Evolutionary conservation across 2,329 filamentous ascomycete species (phyloP).

Genomic region (Aureobasidium sp.): DNA sequence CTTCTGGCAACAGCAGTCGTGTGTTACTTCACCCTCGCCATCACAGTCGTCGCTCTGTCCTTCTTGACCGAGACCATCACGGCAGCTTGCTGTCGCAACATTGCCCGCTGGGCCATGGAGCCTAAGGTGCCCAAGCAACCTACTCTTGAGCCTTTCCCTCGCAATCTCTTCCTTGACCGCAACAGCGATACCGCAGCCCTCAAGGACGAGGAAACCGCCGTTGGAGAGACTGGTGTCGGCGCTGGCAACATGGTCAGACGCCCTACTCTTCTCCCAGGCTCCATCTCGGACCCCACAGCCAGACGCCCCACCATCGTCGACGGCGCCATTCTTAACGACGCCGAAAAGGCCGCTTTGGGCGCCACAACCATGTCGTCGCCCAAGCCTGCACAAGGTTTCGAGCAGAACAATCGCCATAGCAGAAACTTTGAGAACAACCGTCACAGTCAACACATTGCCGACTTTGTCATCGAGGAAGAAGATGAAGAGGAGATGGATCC

Average conservation of each 20-base stretch:
- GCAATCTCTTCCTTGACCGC: slow-evolving; percentile 20
- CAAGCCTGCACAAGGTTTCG: not conserved
- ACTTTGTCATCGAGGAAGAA: slow-evolving; percentile 4
- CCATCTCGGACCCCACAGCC: not conserved
- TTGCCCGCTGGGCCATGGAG: slow-evolving; percentile 24
- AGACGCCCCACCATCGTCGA: slow-evolving; percentile 3
- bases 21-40: slow-evolving; percentile 27
- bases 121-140: slow-evolving; percentile 21
- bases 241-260: not conserved
- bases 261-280: not conserved
- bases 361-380: not conserved
- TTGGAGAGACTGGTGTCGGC: not conserved
- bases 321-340: slow-evolving; percentile 3
- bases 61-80: slow-evolving; percentile 12
- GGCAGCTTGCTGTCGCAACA: slow-evolving; percentile 17
- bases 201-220: not conserved
- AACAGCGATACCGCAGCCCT: not conserved
- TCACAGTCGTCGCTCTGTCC: not conserved
- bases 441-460: not conserved
- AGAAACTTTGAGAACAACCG: not conserved
- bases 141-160: slow-evolving; percentile 23
- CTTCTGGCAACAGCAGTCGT: slow-evolving; percentile 32
- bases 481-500: slow-evolving; percentile 5
- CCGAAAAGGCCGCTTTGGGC: slow-evolving; percentile 1
- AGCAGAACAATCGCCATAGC: not conserved